Conservation (phyloP, 2,329 filamentous ascomycete genomes). For the Fusarium guadeloupense region DNA sequence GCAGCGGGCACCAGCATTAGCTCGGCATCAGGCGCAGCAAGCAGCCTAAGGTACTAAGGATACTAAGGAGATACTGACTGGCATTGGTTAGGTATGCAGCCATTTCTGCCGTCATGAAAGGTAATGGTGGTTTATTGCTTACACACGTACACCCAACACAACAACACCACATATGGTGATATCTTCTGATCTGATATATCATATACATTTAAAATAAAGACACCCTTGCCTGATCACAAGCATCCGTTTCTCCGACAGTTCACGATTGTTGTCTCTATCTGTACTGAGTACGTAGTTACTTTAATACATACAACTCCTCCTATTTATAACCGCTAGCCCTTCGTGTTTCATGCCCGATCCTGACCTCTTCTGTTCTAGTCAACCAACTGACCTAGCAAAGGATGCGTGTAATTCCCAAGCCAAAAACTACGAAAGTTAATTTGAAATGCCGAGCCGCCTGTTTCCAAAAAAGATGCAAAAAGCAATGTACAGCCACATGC, state of each 20-base stretch:
- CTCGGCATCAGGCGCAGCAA: slow-evolving; percentile 2
- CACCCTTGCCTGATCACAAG: background rate
- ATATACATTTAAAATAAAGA: slow-evolving; percentile 10
- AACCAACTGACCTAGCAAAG: background rate
- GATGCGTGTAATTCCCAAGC: slow-evolving; percentile 11
- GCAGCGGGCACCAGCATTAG: slow-evolving; percentile 25
- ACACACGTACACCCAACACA: background rate
- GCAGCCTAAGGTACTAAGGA: background rate
- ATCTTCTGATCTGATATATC: slow-evolving; percentile 8
- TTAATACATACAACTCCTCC: background rate
- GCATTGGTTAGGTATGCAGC: slow-evolving; percentile 4
- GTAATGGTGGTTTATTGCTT: slow-evolving; percentile 1
- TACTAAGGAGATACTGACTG: no score
- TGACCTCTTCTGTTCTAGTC: background rate
- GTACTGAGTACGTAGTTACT: background rate
- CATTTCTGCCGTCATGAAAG: slow-evolving; percentile 16
- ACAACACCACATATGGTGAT: slow-evolving; percentile 1
- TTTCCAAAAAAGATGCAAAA: slow-evolving; percentile 3
- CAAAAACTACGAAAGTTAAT: slow-evolving; percentile 15
- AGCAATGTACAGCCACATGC: slow-evolving; percentile 18
- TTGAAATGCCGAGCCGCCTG: slow-evolving; percentile 20
- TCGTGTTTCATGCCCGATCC: slow-evolving; percentile 28
- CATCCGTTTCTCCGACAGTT: background rate
- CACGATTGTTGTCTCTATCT: background rate
- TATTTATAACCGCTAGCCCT: slow-evolving; percentile 29